A percentile compares a stretch with the other conserved stretches of the same genome.
These are phyloP conservation scores for Rhizophagus prolifer DNA, from an alignment of 192 early-diverging fungal genomes.

Conservation along the genomic window DNA sequence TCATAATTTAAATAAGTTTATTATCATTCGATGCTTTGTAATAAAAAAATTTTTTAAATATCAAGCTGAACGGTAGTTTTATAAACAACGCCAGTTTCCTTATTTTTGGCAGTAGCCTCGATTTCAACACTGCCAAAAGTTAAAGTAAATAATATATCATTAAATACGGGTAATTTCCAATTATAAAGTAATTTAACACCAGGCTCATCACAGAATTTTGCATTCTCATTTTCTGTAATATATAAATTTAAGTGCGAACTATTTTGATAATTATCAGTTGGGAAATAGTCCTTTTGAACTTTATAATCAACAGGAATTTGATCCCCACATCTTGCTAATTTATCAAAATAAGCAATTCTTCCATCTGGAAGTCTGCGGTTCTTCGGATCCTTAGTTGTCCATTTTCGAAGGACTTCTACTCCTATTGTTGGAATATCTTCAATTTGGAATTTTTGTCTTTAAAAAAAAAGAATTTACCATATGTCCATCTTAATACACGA, in stretches of 20 bases:
- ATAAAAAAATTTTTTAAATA: no score
- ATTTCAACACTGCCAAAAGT: conserved; percentile 12
- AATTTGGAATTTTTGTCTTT: no score
- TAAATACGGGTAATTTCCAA: no score
- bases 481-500: conserved; percentile 5
- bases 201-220: background rate
- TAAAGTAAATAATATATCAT: background rate
- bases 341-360: background rate
- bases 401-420: background rate
- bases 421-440: no score
- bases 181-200: background rate
- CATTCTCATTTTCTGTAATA: background rate
- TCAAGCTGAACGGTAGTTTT: no score
- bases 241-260: background rate
- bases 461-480: background rate
- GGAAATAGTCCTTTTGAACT: background rate
- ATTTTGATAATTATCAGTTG: background rate
- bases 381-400: background rate
- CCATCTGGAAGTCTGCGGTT: background rate
- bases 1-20: no score
- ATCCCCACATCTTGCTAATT: background rate
- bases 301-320: background rate
- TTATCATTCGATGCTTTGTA: no score
- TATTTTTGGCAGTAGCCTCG: background rate
- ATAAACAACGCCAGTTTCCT: no score